Conservation (phyloP, 2,329 filamentous ascomycete species). For the Sphaerulina populicola region DNA sequence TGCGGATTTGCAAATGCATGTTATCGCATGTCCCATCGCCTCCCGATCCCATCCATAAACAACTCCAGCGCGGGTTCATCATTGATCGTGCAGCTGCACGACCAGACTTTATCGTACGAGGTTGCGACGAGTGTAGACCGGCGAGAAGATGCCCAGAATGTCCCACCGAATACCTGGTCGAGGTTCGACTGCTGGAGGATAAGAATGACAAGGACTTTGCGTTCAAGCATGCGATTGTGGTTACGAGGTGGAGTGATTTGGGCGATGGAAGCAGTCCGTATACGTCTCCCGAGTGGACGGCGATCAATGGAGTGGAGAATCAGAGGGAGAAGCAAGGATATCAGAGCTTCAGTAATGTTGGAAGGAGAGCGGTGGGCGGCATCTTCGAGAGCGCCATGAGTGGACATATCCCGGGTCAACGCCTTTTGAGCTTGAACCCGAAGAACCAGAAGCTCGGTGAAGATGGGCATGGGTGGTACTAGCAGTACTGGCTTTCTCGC, state of each 20-base stretch:
- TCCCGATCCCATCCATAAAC: conserved; percentile 38
- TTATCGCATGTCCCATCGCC: conserved; percentile 49
- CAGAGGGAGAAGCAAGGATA: conserved; percentile 31
- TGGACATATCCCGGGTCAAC: conserved; percentile 48
- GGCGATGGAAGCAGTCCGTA: conserved; percentile 47
- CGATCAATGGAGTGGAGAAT: conserved; percentile 42
- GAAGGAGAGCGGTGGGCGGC: conserved; percentile 49
- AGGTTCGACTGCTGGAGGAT: conserved; percentile 53
- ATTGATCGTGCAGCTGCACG: conserved; percentile 28
- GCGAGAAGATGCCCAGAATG: conserved; percentile 55
- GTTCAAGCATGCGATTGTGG: conserved; percentile 54
- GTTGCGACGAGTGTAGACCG: conserved; percentile 50
- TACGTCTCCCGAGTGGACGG: conserved; percentile 47
- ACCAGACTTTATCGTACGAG: conserved; percentile 41
- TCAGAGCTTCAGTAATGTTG: conserved; percentile 48
- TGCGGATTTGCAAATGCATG: conserved; percentile 54
- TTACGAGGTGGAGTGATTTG: conserved; percentile 55
- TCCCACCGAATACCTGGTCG: conserved; percentile 54
- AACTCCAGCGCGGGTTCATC: conserved; percentile 36
- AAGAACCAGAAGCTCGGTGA: conserved; percentile 48
- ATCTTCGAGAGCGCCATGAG: conserved; percentile 52
- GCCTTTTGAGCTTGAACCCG: conserved; percentile 53
- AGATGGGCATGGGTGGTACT: conserved; percentile 47
- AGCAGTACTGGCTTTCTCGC: background rate
- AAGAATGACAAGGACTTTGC: conserved; percentile 34